Evolutionary conservation across 2,329 filamentous ascomycete species (phyloP), one percentile per base, ranked within the genome.

Genomic region (Xylariaceae sp.): DNA sequence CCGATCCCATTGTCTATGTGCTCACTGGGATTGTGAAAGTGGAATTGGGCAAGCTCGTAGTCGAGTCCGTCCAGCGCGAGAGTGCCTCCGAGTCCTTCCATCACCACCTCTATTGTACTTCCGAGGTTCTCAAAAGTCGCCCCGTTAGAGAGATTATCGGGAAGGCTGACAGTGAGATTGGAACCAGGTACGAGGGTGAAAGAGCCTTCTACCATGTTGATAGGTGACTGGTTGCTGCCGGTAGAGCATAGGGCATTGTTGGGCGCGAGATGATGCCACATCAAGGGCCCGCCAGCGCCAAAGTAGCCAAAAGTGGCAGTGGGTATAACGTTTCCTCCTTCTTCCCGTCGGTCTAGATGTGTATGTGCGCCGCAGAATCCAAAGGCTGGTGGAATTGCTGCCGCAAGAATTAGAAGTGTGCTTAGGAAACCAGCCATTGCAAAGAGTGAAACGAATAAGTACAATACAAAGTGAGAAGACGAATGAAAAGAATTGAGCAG

Each of bases 121-220:
- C 82, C 83, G 9, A 85, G 75, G 69, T 86, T 85, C 71, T 84
- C 81, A 53, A 85, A 82, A 33, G 77, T 74, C 44, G 79, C 77
- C 6, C 73, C 78, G 40, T 73, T 71, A 16, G 68, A 67, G 19
- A 56, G 16, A 43, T 74, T 71, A 65, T 73, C 77, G 37, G 79
- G 76, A 49, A 85, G 74, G 29, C 72, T 63, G 52, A 76, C 71
- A 66, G 63, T 52, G 4, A 75, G 26, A n/a, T 75, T 63, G 29
- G 68, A 61, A 39, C 68, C 69, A 8, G 70, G 49, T 6, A 75
- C 62, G 31, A 73, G 48, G 23, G 66, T 68, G 55, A 76, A 77
- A 26, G 67, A 63, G n/a, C 68, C 74, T 3, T 64, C 64, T 5
- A 69, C 69, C 76, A 79, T 77, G 69, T 85, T 79, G 71, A 87